Conservation (phyloP, 176 grass and related monocot genomes). For the Neostapfia colusana region DNA sequence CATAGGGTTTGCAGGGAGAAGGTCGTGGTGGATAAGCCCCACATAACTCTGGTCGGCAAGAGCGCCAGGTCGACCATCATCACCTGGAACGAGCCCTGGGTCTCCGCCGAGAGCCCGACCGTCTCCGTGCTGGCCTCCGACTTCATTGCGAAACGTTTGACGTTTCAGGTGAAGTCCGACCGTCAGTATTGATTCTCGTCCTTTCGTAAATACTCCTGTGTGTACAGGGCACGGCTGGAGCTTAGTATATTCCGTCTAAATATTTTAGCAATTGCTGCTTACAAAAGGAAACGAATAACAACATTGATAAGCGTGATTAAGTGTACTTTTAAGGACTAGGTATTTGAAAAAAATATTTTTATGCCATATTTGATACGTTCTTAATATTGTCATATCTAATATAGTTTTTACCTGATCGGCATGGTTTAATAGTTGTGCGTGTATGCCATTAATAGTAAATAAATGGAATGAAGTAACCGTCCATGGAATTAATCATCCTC, state of each 20-base stretch:
- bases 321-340: no score
- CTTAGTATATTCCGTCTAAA: no score
- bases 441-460: no score
- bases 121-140: conserved; percentile 60
- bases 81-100: conserved; percentile 68
- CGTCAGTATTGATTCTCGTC: not conserved
- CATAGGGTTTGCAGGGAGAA: conserved; percentile 55
- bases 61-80: conserved; percentile 54
- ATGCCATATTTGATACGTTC: no score
- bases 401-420: no score
- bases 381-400: no score
- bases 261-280: no score
- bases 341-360: no score
- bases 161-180: conserved; percentile 47
- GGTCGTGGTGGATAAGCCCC: conserved; percentile 63
- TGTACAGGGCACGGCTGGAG: not conserved
- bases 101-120: conserved; percentile 42
- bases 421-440: no score
- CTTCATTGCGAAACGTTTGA: conserved; percentile 79
- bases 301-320: no score
- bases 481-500: not conserved
- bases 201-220: not conserved
- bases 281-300: no score
- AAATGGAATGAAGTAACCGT: not conserved
- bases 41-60: conserved; percentile 56